phyloP scores from a whole-genome alignment of 352 stramenopile species.

The Globisporangium barbulae region DNA sequence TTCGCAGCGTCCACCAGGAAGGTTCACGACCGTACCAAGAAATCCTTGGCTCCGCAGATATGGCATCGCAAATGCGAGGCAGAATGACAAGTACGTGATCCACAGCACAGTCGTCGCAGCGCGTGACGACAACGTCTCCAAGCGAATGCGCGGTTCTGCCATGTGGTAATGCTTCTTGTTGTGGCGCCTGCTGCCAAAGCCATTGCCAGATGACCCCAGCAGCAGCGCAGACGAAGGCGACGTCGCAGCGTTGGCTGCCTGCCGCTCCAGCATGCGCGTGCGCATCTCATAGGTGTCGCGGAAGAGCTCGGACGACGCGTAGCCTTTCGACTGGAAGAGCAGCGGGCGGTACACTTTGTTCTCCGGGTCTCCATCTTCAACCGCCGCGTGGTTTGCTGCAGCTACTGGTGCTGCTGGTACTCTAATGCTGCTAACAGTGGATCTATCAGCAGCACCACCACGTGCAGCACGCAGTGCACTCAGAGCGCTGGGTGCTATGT shows the following conservation, averaged over 20 bases:
- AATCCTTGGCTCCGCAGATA: constrained; percentile 80
- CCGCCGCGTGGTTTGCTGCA: neutral
- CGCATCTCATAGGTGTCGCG: constrained; percentile 81
- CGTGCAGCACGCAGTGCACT: neutral
- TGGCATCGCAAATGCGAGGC: constrained; percentile 58
- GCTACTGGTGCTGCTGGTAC: neutral
- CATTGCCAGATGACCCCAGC: neutral
- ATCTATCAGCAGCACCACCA: neutral
- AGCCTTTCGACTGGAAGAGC: constrained; percentile 76
- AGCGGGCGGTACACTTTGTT: constrained; percentile 71
- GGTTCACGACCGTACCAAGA: constrained; percentile 49
- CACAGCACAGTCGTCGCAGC: constrained; percentile 69
- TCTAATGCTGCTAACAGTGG: neutral
- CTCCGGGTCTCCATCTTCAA: constrained; percentile 30
- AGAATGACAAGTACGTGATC: constrained; percentile 77
- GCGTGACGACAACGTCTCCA: constrained; percentile 77
- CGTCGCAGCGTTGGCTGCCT: neutral
- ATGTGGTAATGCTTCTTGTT: constrained; percentile 11
- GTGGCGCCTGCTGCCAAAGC: constrained; percentile 8
- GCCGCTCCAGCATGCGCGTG: constrained; percentile 35
- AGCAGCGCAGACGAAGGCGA: constrained; percentile 28
- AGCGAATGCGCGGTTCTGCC: constrained; percentile 53
- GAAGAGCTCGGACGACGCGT: constrained; percentile 79
- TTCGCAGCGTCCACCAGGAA: constrained; percentile 57
- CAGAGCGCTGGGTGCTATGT: neutral